phyloP scores from a whole-genome alignment of 768 basidiomycete species.

The Leccinum ochraceum region DNA sequence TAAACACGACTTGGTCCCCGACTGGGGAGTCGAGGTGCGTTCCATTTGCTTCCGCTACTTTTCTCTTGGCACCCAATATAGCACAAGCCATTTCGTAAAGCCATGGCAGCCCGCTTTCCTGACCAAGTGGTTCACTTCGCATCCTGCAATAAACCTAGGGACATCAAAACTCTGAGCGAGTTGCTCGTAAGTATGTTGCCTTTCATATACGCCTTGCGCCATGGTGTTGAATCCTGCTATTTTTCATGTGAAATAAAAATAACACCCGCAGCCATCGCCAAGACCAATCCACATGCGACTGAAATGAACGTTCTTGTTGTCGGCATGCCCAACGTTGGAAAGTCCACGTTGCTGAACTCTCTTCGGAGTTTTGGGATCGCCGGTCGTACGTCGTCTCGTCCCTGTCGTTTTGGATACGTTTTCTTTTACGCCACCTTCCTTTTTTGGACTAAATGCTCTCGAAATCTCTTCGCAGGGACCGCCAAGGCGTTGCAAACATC shows the following conservation, averaged over 20 bases:
- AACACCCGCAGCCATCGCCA: slow-evolving; percentile 58
- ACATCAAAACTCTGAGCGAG: slow-evolving; percentile 64
- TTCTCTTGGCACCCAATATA: slow-evolving; percentile 12
- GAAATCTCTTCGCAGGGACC: slow-evolving; percentile 45
- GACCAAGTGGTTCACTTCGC: slow-evolving; percentile 70
- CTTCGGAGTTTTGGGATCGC: slow-evolving; percentile 83
- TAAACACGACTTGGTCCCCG: slow-evolving; percentile 89
- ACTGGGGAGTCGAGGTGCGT: slow-evolving; percentile 82
- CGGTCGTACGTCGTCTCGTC: slow-evolving; percentile 62
- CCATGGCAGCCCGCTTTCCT: slow-evolving; percentile 71
- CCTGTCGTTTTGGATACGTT: slow-evolving; percentile 5
- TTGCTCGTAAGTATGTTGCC: slow-evolving; percentile 70
- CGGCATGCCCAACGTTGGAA: slow-evolving; percentile 99
- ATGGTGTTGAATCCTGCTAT: not conserved
- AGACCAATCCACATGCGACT: slow-evolving; percentile 64
- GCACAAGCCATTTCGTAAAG: slow-evolving; percentile 67
- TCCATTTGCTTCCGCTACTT: slow-evolving; percentile 9
- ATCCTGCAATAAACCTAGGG: slow-evolving; percentile 66
- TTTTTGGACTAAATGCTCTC: slow-evolving; percentile 5
- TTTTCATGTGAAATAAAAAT: slow-evolving; percentile 4
- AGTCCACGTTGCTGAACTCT: slow-evolving; percentile 91
- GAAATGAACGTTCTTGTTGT: slow-evolving; percentile 90
- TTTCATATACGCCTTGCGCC: not conserved
- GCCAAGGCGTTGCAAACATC: slow-evolving; percentile 91
- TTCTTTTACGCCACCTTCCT: not conserved